Percentiles rank a stretch among this genome's conserved stretches.
These are phyloP conservation scores for Ophiostoma novo-ulmi DNA, from an alignment of 2,329 filamentous ascomycete species.

Conservation along the genomic window DNA sequence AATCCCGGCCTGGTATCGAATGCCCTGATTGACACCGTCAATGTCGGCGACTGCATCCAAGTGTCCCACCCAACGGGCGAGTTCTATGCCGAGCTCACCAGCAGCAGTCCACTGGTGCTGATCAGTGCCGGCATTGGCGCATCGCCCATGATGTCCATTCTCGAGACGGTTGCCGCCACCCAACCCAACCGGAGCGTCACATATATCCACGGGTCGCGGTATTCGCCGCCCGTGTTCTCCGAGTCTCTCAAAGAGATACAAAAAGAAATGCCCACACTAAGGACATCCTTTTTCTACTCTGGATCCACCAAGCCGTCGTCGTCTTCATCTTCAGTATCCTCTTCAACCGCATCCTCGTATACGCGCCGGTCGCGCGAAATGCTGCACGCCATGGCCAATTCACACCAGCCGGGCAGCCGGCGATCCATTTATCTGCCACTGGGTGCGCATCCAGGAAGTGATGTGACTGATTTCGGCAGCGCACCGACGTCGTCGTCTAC, in stretches of 20 bases:
- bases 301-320: slow-evolving; percentile 26
- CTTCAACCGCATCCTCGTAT: not conserved
- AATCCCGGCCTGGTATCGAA: slow-evolving; percentile 65
- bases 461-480: slow-evolving; percentile 36
- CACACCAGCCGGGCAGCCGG: not conserved
- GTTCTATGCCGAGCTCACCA: slow-evolving; percentile 38
- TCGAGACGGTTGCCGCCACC: slow-evolving; percentile 48
- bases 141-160: slow-evolving; percentile 56
- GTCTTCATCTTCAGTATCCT: slow-evolving; percentile 17
- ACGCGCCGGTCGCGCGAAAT: slow-evolving; percentile 11
- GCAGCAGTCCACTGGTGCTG: slow-evolving; percentile 50
- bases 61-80: slow-evolving; percentile 63
- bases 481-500: slow-evolving; percentile 34
- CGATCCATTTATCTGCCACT: slow-evolving; percentile 8
- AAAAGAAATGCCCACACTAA: slow-evolving; percentile 35
- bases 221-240: slow-evolving; percentile 49
- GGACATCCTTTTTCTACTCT: slow-evolving; percentile 48
- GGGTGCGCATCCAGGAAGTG: not conserved
- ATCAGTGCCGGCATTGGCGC: slow-evolving; percentile 58
- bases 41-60: slow-evolving; percentile 57
- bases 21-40: slow-evolving; percentile 57
- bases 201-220: slow-evolving; percentile 56
- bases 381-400: slow-evolving; percentile 21
- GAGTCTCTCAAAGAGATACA: slow-evolving; percentile 46
- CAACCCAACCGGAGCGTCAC: slow-evolving; percentile 47